Conservation (phyloP, 495 filamentous ascomycete species). For the Collariella sp. region DNA sequence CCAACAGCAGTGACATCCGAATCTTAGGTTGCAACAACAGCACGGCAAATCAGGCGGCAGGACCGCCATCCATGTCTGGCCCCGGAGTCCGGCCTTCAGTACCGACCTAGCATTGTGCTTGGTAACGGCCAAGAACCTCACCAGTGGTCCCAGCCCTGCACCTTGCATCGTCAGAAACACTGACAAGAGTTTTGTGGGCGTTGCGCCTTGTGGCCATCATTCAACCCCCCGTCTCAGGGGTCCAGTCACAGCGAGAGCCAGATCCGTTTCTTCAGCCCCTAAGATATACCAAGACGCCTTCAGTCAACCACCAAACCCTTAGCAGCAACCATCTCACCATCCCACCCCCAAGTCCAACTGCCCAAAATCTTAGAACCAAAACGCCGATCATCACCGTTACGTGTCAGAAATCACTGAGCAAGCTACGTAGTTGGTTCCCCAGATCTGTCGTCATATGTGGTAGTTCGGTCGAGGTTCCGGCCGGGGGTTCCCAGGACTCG, state of each 20-base stretch:
- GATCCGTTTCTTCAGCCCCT: neutral
- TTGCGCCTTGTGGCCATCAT: neutral
- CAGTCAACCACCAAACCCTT: neutral
- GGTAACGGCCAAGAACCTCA: neutral
- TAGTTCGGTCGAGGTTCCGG: neutral
- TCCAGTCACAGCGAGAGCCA: neutral
- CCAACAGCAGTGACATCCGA: neutral
- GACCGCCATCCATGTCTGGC: neutral
- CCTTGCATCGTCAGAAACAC: neutral
- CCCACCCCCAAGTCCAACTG: too few species aligned
- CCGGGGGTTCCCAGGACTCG: neutral
- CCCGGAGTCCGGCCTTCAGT: neutral
- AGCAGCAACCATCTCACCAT: neutral
- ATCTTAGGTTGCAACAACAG: neutral
- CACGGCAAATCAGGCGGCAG: neutral
- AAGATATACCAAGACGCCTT: neutral
- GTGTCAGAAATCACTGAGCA: neutral
- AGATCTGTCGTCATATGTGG: neutral
- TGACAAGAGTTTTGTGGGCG: neutral
- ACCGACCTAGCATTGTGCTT: too few species aligned
- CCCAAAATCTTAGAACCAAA: too few species aligned
- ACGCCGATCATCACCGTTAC: too few species aligned
- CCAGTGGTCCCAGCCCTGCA: constrained; percentile 1
- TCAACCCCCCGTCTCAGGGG: neutral
- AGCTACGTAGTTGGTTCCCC: neutral